Base-by-base conservation (phyloP, 768 basidiomycete genomes). In the Calvatia gigantea region DNA sequence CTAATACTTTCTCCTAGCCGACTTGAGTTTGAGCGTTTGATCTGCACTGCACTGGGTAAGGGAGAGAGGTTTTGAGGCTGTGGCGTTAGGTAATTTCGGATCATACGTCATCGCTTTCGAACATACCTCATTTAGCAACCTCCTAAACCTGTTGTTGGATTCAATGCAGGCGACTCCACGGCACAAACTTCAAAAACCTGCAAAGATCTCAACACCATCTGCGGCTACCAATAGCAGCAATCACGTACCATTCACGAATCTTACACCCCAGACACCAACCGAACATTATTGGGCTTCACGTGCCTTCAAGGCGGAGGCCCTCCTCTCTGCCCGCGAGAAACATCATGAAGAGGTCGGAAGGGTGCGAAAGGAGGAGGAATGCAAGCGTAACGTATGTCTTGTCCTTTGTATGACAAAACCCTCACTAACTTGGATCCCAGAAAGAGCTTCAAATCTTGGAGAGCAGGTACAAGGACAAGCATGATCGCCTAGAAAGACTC, bases 211-310 rank as follows among this genome's bases (percentile, higher is more conserved):
- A 7, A 9, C 14, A 6, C 15, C 27, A 7, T 11, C 27, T 28
- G 17, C 14, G n/a, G 7, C 15, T 12, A 48, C 14, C 28, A 14
- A 41, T 9, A 42, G 25, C 21, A 25, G 9, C 14, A 49, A 43
- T 17, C 45, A 48, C 11, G 27, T 56, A 14, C 37, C 35, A 11
- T 56, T 56, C 39, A 56, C 47, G 6, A 56, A 57, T 21, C 21
- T 59, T 25, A 60, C 65, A 8, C 65, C 68, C 1, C 51, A 65
- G 39, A 68, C 67, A 6, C 61, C 64, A 6, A 60, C 51, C 19
- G 84, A 84, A 60, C 82, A 80, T 57, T 86, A 87, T 62, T 89
- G 88, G 88, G 83, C 83, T 25, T 70, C 79, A 14, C 80, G 87
- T 2, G 86, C 87, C 2, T 60, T 86, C 21, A 75, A 79, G 2